Evolutionary conservation across 2,329 filamentous ascomycete genomes (phyloP), one percentile per base, ranked within the genome.

Genomic region (Dactylellina sp.): DNA sequence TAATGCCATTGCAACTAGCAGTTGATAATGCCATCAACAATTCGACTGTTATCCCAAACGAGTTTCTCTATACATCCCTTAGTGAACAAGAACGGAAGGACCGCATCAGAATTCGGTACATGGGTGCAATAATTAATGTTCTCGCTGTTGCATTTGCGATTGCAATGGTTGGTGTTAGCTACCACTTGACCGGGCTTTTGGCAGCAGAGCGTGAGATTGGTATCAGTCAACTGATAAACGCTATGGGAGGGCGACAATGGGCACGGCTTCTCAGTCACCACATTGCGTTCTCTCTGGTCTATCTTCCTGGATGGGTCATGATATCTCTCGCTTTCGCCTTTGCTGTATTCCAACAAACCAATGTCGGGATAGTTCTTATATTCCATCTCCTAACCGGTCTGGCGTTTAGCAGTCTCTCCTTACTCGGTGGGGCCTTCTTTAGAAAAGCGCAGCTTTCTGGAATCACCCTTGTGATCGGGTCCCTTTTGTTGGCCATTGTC

Each of bases 201-300:
- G 93, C 93, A 6, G 88, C 89, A 1, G 93, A 97, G 81, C 85
- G 93, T 64, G 93, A 97, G 82, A 84, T 88, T 14, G 93, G 93
- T 68, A 95, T 97, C 86, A 91, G 91, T 2, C 91, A 93, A 75
- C 84, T 97, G 25, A 88, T 97, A 46, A 93, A 97, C 81, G 90
- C 92, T 62, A 97, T 96, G 92, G 93, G 95, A 84, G 90, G 91
- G 0, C 91, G 91, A 63, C 85, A 85, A 62, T 87, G 88, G 20
- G 89, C 90, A 1, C 86, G 93, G n/a, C 84, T 96, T 12, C 79
- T 93, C 7, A 89, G 93, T 0, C 89, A 93, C 74, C 92, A 96
- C 79, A 80, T 95, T 24, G 88, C 92, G 0, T 95, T 97, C 78
- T 88, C 91, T 70, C 80, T 91, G 5, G 85, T 96, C 20, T 97